Evolutionary conservation across 495 filamentous ascomycete species (phyloP).

Genomic region (Aspergillus nidulans): DNA sequence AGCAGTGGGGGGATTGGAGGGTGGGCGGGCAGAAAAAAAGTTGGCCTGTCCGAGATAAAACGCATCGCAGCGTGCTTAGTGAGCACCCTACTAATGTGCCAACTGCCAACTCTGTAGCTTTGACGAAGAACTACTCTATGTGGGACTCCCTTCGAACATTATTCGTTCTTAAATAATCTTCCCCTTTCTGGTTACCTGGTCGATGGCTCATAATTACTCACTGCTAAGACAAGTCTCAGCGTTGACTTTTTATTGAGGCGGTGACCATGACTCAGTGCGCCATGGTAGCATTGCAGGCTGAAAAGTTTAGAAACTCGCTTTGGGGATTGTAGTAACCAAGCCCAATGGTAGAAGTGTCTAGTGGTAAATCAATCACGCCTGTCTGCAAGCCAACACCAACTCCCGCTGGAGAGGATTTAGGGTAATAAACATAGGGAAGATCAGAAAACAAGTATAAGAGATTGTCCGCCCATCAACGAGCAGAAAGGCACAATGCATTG

Average conservation of each 20-base stretch:
- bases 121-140: neutral
- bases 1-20: constrained; percentile 8
- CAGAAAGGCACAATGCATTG: neutral
- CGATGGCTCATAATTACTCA: constrained; percentile 9
- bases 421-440: constrained; percentile 24
- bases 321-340: constrained; percentile 3
- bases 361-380: constrained; percentile 18
- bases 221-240: neutral
- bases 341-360: constrained; percentile 17
- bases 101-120: neutral
- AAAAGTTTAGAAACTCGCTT: constrained; percentile 6
- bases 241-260: constrained; percentile 10
- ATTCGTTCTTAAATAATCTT: no score
- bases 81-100: constrained; percentile 15
- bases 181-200: neutral
- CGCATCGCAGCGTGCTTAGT: constrained; percentile 16
- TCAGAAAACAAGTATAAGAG: constrained; percentile 18
- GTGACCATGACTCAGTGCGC: neutral
- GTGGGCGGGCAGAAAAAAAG: constrained; percentile 17
- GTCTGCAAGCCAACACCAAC: constrained; percentile 32
- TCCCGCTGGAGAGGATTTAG: constrained; percentile 36
- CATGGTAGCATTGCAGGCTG: neutral
- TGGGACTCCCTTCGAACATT: neutral
- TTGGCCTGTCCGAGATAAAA: neutral
- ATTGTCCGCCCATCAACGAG: neutral